Percentiles rank a stretch among this genome's conserved stretches.
Evolutionary conservation across 306 rosid genomes (phyloP).

Genomic region (Dryas octopetala): DNA sequence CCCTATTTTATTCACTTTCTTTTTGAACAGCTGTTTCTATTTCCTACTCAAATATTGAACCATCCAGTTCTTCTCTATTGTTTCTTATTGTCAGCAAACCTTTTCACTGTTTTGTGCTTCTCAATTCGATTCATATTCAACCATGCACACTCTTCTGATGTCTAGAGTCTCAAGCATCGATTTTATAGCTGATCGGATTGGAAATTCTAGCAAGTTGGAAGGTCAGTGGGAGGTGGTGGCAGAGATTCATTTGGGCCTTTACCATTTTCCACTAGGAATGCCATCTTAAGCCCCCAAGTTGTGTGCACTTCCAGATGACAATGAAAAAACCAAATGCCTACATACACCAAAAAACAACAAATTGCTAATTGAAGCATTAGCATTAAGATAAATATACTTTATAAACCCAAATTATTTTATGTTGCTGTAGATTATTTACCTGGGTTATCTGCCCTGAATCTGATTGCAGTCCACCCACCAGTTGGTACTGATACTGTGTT

Average conservation of each 20-base stretch:
- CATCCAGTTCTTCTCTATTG: neutral
- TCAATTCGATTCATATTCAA: neutral
- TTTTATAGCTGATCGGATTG: neutral
- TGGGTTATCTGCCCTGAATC: conserved; percentile 77
- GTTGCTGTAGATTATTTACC: conserved; percentile 35
- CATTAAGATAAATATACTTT: too few species aligned
- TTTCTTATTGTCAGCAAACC: neutral
- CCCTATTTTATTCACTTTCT: neutral
- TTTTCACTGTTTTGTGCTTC: neutral
- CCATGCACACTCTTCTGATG: neutral
- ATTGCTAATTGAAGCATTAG: neutral
- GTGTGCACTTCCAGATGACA: conserved; percentile 89
- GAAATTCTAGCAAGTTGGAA: conserved; percentile 56
- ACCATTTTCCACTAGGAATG: conserved; percentile 69
- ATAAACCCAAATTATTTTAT: too few species aligned
- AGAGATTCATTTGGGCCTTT: conserved; percentile 44
- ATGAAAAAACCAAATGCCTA: conserved; percentile 80
- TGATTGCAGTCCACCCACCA: conserved; percentile 73
- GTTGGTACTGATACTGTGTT: conserved; percentile 65
- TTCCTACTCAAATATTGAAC: neutral
- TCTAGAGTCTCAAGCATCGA: neutral
- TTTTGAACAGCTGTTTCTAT: neutral
- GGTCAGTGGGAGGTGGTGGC: conserved; percentile 58
- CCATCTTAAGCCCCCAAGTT: conserved; percentile 85
- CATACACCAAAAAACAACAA: conserved; percentile 3